Evolutionary conservation across 2,329 filamentous ascomycete species (phyloP), one percentile per base, ranked within the genome.

Genomic region (Cladophialophora yegresii): DNA sequence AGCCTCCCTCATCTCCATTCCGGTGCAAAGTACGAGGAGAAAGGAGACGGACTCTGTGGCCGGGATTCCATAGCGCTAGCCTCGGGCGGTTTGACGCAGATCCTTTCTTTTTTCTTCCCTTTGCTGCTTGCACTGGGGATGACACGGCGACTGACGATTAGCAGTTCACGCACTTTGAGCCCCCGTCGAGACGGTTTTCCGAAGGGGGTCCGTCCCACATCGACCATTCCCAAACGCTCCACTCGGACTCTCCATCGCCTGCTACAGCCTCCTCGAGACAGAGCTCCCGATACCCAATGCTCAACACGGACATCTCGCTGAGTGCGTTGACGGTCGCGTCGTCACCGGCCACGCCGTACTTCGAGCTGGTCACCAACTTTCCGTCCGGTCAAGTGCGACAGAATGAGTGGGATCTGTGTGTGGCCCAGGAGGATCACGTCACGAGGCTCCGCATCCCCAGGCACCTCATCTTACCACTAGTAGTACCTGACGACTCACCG

Each of bases 391-490:
- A 36, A 12, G 28, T n/a, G 10, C 49, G 59, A 16, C 45, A 30
- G 30, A 62, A 61, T 26, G 47, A 40, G 9, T 64, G 58, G 61
- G 62, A 67, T 57, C 47, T 69, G 50, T 63, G 61, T 33, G 61
- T 69, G 26, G 64, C 64, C 9, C 64, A 67, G 30, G 64, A 67
- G 28, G 43, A 63, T 13, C 61, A 55, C 26, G 20, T 58, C 28
- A 64, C 55, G 10, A 54, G 59, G 26, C 64, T 66, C 43, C 57
- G 67, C 2, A 54, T 67, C 12, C 67, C 67, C 6, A 12, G 60
- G 28, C 67, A 69, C 43, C 67, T 69, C 7, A 54, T 69, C 36
- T 57, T 67, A 10, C 67, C 67, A 3, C 28, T 69, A 30, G 57
- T 62, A 16, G 47, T 69, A 12, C 56, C 58, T 10, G 67, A 69